Base-by-base conservation (phyloP, 75 land plant species). In the Picea glauca region DNA sequence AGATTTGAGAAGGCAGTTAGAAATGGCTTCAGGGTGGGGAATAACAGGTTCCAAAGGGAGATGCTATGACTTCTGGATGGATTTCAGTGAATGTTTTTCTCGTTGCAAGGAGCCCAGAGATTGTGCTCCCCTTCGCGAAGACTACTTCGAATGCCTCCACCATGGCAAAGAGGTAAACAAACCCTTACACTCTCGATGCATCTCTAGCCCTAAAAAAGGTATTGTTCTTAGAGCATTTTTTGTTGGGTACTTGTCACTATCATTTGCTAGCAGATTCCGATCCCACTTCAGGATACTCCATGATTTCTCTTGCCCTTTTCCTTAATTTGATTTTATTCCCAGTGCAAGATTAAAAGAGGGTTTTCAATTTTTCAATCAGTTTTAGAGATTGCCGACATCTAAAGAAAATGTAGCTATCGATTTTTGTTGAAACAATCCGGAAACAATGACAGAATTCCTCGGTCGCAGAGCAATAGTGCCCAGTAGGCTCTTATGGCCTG, bases 121-220 rank as follows among this genome's bases (percentile, higher is more conserved):
- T 77, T 96, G 99, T 76, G 60, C 87, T 35, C 90, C 89, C 60
- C 93, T 90, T 78, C 93, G 98, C 15, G 99, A 96, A 79, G 99
- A 96, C 78, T 96, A 96, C 85, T 89, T 94, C 82, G 99, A 96
- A 85, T 96, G 99, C 83, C 99, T 96, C 30, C 98, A 96, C 85
- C 99, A 96, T 78, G 82, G 90, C 88, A 96, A 96, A 81, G 99
- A 96, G 99, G 99, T 94, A 35, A 73, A 62, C 20, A 62, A 20
- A 1, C 63, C 23, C 21, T 62, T 1, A 62, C 63, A 62, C 9
- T 62, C 23, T 62, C 63, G 56, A 50, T 50, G 56, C 12, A 50
- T 50, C 56, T 50, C 56, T 9, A 50, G 56, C 56, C 56, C 56
- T 50, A 50, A 50, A 50, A 50, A 5, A 4, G 43, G 5, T 5